These are phyloP conservation scores for Colletotrichum spaethianum DNA, from an alignment of 2,329 filamentous ascomycete species.

Conservation along the genomic window DNA sequence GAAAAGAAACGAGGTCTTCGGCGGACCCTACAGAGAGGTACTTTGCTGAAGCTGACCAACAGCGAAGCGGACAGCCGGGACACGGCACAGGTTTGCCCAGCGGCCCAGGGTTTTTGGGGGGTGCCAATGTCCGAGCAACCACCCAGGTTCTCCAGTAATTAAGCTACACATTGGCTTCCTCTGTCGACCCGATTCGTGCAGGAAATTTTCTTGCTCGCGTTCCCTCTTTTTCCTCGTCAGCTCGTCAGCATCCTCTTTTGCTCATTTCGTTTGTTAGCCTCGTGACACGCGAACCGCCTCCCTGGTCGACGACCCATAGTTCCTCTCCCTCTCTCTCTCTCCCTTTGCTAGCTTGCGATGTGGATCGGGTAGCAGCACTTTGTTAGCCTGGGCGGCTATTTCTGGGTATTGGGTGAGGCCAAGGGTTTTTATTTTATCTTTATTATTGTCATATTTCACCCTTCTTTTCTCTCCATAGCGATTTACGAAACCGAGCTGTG, in stretches of 20 bases:
- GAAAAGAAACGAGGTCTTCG: background rate
- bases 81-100: background rate
- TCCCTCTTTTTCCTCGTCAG: background rate
- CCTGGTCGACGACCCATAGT: background rate
- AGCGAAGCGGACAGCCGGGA: background rate
- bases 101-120: background rate
- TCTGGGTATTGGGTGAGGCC: background rate
- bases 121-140: background rate
- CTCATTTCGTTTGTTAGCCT: constrained; percentile 4
- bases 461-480: background rate
- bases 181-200: background rate
- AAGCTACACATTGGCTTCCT: background rate
- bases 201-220: background rate
- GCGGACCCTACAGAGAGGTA: background rate
- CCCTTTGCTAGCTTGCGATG: background rate
- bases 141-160: constrained; percentile 13
- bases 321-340: background rate
- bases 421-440: background rate
- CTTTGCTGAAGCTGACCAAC: background rate
- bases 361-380: background rate
- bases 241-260: background rate
- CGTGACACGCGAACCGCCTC: background rate
- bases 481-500: background rate
- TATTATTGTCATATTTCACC: too few relatives aligned
- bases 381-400: constrained; percentile 25